These are phyloP conservation scores for Termitomyces sp. DNA, from an alignment of 768 basidiomycete species.

Conservation along the genomic window DNA sequence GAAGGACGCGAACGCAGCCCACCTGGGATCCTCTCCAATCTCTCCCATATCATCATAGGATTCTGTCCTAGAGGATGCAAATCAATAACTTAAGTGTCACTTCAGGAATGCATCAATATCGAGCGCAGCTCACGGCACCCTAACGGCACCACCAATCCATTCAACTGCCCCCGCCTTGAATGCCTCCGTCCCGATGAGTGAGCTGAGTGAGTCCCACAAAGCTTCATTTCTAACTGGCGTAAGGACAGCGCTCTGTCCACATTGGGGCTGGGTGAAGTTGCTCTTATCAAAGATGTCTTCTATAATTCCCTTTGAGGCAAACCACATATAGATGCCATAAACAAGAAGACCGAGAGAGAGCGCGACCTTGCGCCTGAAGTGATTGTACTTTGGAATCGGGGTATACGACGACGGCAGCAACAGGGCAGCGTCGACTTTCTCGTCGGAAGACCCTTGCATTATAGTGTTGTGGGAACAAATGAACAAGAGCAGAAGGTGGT, in stretches of 20 bases:
- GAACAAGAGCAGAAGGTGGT: not conserved
- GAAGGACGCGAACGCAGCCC: conserved; percentile 50
- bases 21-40: conserved; percentile 46
- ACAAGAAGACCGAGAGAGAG: conserved; percentile 2
- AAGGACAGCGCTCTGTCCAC: conserved; percentile 34
- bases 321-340: conserved; percentile 8
- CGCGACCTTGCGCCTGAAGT: not conserved
- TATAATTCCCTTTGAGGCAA: not conserved
- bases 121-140: conserved; percentile 31
- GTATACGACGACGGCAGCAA: not conserved
- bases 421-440: conserved; percentile 1
- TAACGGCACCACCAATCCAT: conserved; percentile 48
- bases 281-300: not conserved
- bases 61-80: conserved; percentile 37
- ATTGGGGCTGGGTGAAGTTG: conserved; percentile 9
- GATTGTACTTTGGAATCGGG: not conserved
- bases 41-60: conserved; percentile 46
- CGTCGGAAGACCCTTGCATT: conserved; percentile 1
- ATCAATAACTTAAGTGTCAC: not conserved
- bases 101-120: not conserved
- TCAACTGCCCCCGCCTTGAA: conserved; percentile 40
- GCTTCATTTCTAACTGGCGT: conserved; percentile 35
- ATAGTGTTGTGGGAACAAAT: conserved; percentile 2
- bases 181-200: conserved; percentile 25
- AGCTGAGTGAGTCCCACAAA: conserved; percentile 30